Conservation (phyloP, 225 moss, liverwort and hornwort species). For the Physcomitrellopsis africana region DNA sequence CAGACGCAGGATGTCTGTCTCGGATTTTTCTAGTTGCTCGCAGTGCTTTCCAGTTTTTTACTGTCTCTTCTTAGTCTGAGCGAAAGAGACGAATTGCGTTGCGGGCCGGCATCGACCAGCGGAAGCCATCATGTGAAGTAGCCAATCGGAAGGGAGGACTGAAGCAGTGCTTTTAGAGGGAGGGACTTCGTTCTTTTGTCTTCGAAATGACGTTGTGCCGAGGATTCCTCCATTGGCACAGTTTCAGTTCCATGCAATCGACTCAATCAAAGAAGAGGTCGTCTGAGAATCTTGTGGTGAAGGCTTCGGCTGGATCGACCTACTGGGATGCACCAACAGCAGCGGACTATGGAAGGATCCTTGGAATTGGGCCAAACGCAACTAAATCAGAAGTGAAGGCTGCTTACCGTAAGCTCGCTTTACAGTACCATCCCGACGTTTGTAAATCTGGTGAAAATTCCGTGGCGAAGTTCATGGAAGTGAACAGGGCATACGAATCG, state of each 20-base stretch:
- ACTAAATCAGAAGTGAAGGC: constrained; percentile 50
- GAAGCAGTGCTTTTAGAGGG: too few relatives aligned
- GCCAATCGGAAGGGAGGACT: too few relatives aligned
- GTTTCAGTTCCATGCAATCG: not conserved
- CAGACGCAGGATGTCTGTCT: too few relatives aligned
- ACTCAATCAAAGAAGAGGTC: constrained; percentile 8
- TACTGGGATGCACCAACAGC: constrained; percentile 22
- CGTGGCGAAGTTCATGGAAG: constrained; percentile 48
- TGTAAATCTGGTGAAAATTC: constrained; percentile 36
- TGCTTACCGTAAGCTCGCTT: constrained; percentile 51
- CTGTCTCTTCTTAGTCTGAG: too few relatives aligned
- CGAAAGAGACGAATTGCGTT: too few relatives aligned
- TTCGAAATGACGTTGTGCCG: constrained; percentile 21
- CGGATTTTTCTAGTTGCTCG: too few relatives aligned
- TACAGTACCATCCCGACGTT: constrained; percentile 55
- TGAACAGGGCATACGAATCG: constrained; percentile 53
- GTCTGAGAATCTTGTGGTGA: not conserved
- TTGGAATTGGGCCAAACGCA: constrained; percentile 46
- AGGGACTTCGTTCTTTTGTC: too few relatives aligned
- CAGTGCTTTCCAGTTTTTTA: too few relatives aligned
- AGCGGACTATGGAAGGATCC: constrained; percentile 32
- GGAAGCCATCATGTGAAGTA: too few relatives aligned
- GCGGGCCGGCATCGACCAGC: too few relatives aligned
- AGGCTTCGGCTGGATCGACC: constrained; percentile 34
- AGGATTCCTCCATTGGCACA: not conserved